phyloP scores from a whole-genome alignment of 345 rosid species.

The Syzygium aromaticum region DNA sequence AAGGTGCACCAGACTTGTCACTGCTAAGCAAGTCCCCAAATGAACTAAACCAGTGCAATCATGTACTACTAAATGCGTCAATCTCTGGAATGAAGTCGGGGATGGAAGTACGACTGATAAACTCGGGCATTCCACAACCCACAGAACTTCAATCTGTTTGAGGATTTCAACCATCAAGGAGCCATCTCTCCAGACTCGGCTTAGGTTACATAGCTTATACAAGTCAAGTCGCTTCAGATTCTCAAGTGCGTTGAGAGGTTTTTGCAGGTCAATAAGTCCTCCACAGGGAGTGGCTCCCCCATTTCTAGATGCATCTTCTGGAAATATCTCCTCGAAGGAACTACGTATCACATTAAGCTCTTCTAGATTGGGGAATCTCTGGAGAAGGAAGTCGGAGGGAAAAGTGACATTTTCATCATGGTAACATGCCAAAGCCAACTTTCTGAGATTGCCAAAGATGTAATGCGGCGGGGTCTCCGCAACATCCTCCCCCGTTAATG shows the following conservation, averaged over 20 bases:
- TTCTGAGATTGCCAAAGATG: accelerated
- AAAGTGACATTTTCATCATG: background rate
- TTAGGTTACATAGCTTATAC: accelerated
- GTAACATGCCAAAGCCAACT: accelerated
- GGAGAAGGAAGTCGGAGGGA: background rate
- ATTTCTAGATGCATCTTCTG: background rate
- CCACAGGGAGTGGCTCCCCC: background rate
- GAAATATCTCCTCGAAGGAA: background rate
- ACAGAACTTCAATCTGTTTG: accelerated
- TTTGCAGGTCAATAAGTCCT: background rate
- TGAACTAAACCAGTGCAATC: accelerated
- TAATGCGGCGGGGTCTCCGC: accelerated
- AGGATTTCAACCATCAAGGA: background rate
- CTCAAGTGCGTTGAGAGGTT: accelerated
- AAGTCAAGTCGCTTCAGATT: accelerated
- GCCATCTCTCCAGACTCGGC: background rate
- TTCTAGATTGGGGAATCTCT: background rate
- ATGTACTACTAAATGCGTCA: accelerated
- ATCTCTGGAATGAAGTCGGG: accelerated
- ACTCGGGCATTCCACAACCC: accelerated
- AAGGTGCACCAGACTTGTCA: background rate
- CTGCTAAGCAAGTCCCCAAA: background rate
- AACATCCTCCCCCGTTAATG: accelerated
- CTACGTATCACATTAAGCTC: accelerated
- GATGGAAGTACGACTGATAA: background rate